Conservation (phyloP, 225 moss, liverwort and hornwort species). For the Asterella californica region DNA sequence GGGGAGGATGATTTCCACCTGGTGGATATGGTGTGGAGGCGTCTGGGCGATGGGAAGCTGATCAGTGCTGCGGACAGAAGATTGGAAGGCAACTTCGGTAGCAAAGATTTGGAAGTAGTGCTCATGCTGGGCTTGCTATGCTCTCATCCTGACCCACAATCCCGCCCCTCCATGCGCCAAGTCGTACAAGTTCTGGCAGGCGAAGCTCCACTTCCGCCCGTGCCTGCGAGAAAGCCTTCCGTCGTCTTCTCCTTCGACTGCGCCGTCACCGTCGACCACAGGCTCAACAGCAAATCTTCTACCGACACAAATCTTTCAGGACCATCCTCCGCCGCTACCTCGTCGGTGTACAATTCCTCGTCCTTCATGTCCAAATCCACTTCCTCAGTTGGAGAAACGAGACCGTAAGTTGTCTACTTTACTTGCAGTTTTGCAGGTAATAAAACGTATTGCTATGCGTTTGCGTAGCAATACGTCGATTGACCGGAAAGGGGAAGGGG, state of each 20-base stretch:
- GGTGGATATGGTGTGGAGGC: constrained; percentile 11
- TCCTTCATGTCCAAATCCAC: too few relatives aligned
- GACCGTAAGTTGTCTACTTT: too few relatives aligned
- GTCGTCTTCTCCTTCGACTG: background rate
- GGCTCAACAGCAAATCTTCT: too few relatives aligned
- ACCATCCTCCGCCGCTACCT: too few relatives aligned
- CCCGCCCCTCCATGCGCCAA: constrained; percentile 22
- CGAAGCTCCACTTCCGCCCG: constrained; percentile 3
- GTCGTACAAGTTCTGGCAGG: constrained; percentile 21
- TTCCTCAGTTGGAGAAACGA: too few relatives aligned
- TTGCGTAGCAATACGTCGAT: too few relatives aligned
- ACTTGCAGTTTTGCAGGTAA: too few relatives aligned
- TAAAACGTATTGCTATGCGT: too few relatives aligned
- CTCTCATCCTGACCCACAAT: constrained; percentile 19
- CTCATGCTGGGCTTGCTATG: constrained; percentile 18
- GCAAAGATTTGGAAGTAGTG: background rate
- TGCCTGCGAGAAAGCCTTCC: background rate
- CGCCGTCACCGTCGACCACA: background rate
- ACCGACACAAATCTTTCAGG: too few relatives aligned
- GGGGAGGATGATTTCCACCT: background rate
- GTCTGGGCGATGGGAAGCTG: background rate
- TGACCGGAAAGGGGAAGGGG: too few relatives aligned
- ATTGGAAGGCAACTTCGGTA: background rate
- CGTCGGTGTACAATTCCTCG: too few relatives aligned
- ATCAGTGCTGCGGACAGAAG: background rate